A percentile compares a stretch with the other conserved stretches of the same genome.
phyloP scores from a whole-genome alignment of 1,284 basidiomycete genomes.

The Ceratobasidium sp. region DNA sequence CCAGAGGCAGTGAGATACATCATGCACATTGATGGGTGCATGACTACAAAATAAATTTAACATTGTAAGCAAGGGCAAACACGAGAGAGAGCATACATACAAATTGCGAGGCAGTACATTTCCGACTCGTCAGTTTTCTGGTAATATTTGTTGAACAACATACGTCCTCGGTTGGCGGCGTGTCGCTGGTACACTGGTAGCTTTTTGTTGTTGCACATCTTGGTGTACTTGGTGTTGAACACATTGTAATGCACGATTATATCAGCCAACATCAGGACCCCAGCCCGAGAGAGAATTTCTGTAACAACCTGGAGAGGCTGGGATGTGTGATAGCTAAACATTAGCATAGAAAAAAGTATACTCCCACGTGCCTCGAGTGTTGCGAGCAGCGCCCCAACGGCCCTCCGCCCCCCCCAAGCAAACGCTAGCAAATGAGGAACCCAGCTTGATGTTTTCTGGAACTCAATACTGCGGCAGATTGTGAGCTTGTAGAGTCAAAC shows the following conservation, averaged over 20 bases:
- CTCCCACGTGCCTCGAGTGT: not conserved
- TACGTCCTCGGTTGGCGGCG: not conserved
- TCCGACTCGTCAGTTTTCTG: not conserved
- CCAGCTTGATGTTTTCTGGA: not conserved
- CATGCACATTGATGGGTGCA: not conserved
- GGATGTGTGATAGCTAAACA: not conserved
- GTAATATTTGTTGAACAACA: conserved; percentile 8
- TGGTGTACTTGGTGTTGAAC: not conserved
- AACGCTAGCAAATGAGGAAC: not conserved
- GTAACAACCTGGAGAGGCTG: not conserved
- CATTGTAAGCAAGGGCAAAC: not conserved
- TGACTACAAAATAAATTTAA: not conserved
- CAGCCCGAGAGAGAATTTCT: not conserved
- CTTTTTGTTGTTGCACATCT: not conserved
- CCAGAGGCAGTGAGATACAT: not conserved
- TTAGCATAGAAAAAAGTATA: not conserved
- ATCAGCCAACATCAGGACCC: not conserved
- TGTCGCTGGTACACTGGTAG: not conserved
- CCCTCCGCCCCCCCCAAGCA: not conserved
- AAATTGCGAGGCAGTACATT: not conserved
- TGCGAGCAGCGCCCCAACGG: not conserved
- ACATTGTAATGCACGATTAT: not conserved
- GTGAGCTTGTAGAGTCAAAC: not conserved
- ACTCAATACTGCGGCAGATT: not conserved
- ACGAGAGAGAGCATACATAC: not conserved